Conservation (phyloP, 371 early-diverging fungal genomes). For the Dinochytrium kinnereticum region DNA sequence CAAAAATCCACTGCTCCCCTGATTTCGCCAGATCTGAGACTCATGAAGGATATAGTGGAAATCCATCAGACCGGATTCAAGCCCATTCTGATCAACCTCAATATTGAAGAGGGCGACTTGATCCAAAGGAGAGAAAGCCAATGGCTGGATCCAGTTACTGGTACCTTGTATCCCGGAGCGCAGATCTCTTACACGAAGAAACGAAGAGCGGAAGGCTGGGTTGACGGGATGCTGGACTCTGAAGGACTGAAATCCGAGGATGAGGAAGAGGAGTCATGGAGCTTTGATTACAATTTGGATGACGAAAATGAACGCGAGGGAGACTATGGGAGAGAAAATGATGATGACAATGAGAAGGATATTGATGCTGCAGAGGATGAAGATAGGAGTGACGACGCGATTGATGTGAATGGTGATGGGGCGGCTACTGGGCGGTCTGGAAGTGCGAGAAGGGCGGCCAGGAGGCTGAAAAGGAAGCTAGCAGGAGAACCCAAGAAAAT, state of each 20-base stretch:
- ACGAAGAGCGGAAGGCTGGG: conserved; percentile 38
- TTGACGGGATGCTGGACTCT: conserved; percentile 39
- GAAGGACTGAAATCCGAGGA: conserved; percentile 23
- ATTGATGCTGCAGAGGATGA: conserved; percentile 25
- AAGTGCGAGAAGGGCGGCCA: conserved; percentile 18
- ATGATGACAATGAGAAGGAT: conserved; percentile 35
- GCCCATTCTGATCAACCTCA: conserved; percentile 42
- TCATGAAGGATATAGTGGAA: conserved; percentile 20
- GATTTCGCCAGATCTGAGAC: conserved; percentile 7
- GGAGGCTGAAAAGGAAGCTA: conserved; percentile 14
- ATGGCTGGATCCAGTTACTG: conserved; percentile 49
- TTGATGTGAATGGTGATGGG: conserved; percentile 23
- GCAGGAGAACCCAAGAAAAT: conserved; percentile 12
- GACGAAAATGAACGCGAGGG: conserved; percentile 22
- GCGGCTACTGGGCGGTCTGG: background rate
- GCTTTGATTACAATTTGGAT: conserved; percentile 4
- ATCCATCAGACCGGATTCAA: conserved; percentile 18
- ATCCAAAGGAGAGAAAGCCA: conserved; percentile 35
- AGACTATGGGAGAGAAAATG: conserved; percentile 24
- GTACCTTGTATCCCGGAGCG: conserved; percentile 44
- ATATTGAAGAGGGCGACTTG: conserved; percentile 43
- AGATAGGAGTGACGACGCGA: conserved; percentile 34
- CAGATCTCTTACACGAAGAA: conserved; percentile 47
- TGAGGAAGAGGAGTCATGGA: conserved; percentile 34
- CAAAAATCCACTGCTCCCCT: background rate